Percentiles rank a stretch among this genome's conserved stretches.
Evolutionary conservation across 164 flowering plant genomes (phyloP).

Genomic region (Chimonanthus praecox): DNA sequence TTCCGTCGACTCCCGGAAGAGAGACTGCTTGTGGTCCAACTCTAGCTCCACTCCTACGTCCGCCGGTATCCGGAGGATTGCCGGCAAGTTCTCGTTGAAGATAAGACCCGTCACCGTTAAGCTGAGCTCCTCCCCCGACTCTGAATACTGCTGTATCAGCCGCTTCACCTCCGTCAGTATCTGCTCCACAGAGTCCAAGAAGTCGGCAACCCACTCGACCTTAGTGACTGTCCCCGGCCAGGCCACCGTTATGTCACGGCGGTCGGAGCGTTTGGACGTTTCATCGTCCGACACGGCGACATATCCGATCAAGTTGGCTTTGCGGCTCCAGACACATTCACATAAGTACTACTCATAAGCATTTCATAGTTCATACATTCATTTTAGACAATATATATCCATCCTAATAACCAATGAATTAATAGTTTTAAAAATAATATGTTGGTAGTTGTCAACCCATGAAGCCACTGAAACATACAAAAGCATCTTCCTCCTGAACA

Average conservation of each 20-base stretch:
- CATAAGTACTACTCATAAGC: no score
- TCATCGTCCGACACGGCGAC: constrained; percentile 56
- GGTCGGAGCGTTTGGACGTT: constrained; percentile 32
- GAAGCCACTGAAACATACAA: no score
- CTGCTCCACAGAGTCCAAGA: constrained; percentile 53
- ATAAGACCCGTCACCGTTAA: constrained; percentile 52
- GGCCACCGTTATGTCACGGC: constrained; percentile 49
- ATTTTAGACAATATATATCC: no score
- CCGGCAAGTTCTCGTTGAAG: constrained; percentile 38
- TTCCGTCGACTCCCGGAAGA: constrained; percentile 25
- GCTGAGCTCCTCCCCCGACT: constrained; percentile 44
- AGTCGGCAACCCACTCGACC: constrained; percentile 60
- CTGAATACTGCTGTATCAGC: constrained; percentile 14
- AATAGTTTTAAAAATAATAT: no score
- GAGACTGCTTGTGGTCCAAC: constrained; percentile 24
- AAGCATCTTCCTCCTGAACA: no score
- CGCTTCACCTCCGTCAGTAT: constrained; percentile 17
- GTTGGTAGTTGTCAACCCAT: no score
- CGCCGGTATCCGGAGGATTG: constrained; percentile 19
- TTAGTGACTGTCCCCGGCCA: constrained; percentile 68
- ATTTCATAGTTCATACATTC: no score
- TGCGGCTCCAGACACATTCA: constrained; percentile 9
- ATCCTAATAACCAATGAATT: no score
- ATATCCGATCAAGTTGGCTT: constrained; percentile 69
- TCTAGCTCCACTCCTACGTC: constrained; percentile 55